Conservation (phyloP, 495 filamentous ascomycete species). For the Aspergillus olivimuriae region DNA sequence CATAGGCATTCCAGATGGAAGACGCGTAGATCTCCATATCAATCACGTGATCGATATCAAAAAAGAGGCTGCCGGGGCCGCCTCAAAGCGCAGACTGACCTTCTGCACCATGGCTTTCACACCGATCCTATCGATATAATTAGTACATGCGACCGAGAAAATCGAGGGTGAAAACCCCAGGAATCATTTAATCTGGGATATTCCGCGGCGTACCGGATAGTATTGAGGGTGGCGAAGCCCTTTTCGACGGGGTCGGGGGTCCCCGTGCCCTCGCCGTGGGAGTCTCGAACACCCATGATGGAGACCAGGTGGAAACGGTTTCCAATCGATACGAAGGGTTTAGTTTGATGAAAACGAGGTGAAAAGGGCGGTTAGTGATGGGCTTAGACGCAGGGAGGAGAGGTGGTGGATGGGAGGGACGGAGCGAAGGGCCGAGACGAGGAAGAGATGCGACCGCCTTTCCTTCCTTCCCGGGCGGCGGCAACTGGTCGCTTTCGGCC, state of each 20-base stretch:
- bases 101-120: slow-evolving; percentile 69
- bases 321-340: no score
- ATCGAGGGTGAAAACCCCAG: slow-evolving; percentile 8
- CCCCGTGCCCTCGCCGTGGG: slow-evolving; percentile 42
- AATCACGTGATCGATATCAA: slow-evolving; percentile 35
- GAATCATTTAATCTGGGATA: slow-evolving; percentile 2
- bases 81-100: slow-evolving; percentile 34
- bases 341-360: slow-evolving; percentile 12
- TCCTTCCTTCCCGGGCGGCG: no score
- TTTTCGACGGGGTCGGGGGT: slow-evolving; percentile 64
- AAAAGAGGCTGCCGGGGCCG: slow-evolving; percentile 10
- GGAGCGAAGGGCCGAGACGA: no score
- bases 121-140: slow-evolving; percentile 52
- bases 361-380: slow-evolving; percentile 16
- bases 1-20: slow-evolving; percentile 1
- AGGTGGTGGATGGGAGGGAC: no score
- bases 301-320: no score
- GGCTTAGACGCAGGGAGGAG: no score
- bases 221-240: slow-evolving; percentile 72
- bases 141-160: slow-evolving; percentile 44
- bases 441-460: no score
- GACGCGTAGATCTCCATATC: no score
- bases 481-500: no score
- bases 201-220: slow-evolving; percentile 53
- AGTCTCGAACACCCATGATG: slow-evolving; percentile 43